phyloP scores from a whole-genome alignment of 2,329 filamentous ascomycete genomes.

The Pseudogymnoascus sp. region DNA sequence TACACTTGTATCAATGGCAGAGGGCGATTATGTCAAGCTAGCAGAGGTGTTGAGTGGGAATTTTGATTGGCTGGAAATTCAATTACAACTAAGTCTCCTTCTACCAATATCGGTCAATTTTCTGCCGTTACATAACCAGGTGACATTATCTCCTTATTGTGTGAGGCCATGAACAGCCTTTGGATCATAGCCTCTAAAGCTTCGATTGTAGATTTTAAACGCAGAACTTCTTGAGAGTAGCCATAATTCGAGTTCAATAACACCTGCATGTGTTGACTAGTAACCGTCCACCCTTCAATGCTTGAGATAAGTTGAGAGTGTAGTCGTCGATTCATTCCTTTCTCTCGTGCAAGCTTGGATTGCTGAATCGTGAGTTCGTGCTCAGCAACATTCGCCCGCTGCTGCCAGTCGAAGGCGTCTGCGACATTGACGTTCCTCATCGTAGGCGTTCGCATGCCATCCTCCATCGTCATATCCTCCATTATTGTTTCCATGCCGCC shows the following conservation, averaged over 20 bases:
- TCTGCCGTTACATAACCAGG: not conserved
- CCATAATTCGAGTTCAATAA: not conserved
- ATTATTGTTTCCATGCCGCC: not conserved
- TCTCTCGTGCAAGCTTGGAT: constrained; percentile 12
- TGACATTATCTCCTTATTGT: not conserved
- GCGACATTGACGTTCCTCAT: constrained; percentile 14
- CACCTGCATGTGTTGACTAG: not conserved
- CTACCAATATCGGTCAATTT: too few relatives aligned
- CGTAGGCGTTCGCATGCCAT: constrained; percentile 12
- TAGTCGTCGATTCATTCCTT: constrained; percentile 12
- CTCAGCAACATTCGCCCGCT: constrained; percentile 12
- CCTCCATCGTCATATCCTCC: constrained; percentile 1
- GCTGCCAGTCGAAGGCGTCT: constrained; percentile 13
- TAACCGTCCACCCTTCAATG: constrained; percentile 11
- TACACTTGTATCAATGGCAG: not conserved
- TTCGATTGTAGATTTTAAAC: constrained; percentile 13
- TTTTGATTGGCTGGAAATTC: not conserved
- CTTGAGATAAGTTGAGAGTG: constrained; percentile 11
- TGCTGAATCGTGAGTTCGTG: constrained; percentile 12
- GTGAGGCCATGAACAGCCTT: constrained; percentile 3
- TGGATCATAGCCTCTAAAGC: constrained; percentile 17
- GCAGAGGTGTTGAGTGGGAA: not conserved
- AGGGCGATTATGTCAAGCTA: not conserved
- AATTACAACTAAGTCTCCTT: not conserved
- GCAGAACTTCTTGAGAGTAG: constrained; percentile 10